phyloP scores from a whole-genome alignment of 2,329 filamentous ascomycete genomes.

The Talaromyces amestolkiae region DNA sequence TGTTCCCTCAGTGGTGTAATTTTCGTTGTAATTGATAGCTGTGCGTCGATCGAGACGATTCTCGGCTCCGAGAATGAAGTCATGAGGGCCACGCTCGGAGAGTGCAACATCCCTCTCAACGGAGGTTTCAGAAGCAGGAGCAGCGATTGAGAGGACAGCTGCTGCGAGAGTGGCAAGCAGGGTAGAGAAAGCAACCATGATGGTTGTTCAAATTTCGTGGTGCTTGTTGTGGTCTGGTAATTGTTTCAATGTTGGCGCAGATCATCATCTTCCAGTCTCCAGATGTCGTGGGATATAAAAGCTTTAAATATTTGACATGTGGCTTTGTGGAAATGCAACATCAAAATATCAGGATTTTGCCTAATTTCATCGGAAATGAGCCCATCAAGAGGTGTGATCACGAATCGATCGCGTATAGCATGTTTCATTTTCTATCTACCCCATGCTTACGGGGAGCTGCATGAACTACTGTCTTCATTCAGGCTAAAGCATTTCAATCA shows the following conservation, averaged over 20 bases:
- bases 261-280: no score
- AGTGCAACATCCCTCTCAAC: constrained; percentile 1
- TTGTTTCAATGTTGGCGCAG: no score
- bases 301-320: no score
- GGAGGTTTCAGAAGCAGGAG: neutral
- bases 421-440: no score
- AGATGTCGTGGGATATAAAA: no score
- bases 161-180: neutral
- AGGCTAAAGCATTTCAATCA: no score
- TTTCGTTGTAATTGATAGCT: neutral
- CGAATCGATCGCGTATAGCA: no score
- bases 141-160: neutral
- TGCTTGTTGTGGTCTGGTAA: no score
- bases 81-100: neutral
- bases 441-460: no score
- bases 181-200: constrained; percentile 4
- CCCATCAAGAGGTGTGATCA: neutral
- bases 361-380: neutral
- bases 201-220: neutral
- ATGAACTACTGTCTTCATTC: no score
- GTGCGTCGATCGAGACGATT: neutral
- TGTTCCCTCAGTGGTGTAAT: constrained; percentile 29
- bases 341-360: neutral
- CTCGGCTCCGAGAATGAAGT: neutral
- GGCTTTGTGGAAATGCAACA: no score